Percentiles rank a stretch among this genome's conserved stretches.
Evolutionary conservation across 345 rosid genomes (phyloP).

Genomic region (Zanthoxylum bungeanum): DNA sequence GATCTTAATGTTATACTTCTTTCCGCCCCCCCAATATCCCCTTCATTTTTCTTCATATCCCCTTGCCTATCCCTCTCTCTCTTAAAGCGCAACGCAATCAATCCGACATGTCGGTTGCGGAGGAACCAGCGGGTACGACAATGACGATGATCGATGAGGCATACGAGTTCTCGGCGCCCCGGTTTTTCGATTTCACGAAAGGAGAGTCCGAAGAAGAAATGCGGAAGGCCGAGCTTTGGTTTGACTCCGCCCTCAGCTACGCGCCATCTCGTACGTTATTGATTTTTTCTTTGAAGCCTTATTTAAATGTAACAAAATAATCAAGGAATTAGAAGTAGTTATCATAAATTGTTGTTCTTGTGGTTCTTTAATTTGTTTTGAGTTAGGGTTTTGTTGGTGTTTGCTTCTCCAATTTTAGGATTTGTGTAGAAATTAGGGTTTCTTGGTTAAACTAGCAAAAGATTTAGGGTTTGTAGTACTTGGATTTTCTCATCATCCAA

Average conservation of each 20-base stretch:
- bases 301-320: no score
- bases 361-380: background rate
- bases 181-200: constrained; percentile 68
- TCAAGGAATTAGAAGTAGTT: no score
- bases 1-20: constrained; percentile 28
- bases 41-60: background rate
- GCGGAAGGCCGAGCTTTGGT: constrained; percentile 86
- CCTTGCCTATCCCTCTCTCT: background rate
- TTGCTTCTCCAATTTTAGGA: no score
- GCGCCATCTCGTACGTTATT: constrained; percentile 90
- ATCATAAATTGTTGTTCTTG: no score
- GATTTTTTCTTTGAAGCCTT: background rate
- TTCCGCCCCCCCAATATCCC: constrained; percentile 5
- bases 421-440: background rate
- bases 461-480: no score
- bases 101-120: constrained; percentile 23
- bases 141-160: constrained; percentile 47
- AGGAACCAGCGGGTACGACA: constrained; percentile 21
- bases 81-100: background rate
- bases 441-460: background rate
- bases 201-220: constrained; percentile 70
- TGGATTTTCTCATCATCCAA: background rate
- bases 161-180: constrained; percentile 89
- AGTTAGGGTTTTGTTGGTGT: no score
- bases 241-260: constrained; percentile 61